A percentile compares a stretch with the other conserved stretches of the same genome.
phyloP scores from a whole-genome alignment of 345 rosid genomes.

The Linum lewisii region DNA sequence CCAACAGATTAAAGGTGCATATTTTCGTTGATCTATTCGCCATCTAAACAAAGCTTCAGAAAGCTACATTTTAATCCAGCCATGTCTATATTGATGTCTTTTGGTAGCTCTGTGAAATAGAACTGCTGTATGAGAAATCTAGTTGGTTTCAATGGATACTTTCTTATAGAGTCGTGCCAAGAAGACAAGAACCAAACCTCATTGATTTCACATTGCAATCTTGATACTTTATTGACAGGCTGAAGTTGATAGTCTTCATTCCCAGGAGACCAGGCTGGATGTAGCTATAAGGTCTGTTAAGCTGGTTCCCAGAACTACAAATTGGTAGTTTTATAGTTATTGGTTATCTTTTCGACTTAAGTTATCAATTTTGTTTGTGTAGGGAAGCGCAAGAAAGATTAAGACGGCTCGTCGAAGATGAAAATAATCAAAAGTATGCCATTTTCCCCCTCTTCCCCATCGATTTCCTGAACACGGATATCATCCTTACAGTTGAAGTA shows the following conservation, averaged over 20 bases:
- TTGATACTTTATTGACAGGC: slow-evolving; percentile 24
- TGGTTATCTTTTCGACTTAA: slow-evolving; percentile 11
- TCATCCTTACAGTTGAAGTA: too few species aligned
- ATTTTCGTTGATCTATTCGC: background rate
- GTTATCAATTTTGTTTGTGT: slow-evolving; percentile 17
- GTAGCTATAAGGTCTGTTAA: slow-evolving; percentile 49
- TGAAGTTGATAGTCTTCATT: slow-evolving; percentile 40
- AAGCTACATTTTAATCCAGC: too few species aligned
- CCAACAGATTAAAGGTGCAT: slow-evolving; percentile 40
- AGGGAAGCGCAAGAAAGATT: slow-evolving; percentile 53
- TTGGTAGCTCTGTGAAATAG: too few species aligned
- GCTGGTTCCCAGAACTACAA: background rate
- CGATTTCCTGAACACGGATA: background rate
- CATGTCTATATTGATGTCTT: too few species aligned
- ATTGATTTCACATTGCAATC: background rate
- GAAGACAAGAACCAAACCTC: background rate
- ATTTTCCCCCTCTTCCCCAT: slow-evolving; percentile 2
- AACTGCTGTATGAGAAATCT: too few species aligned
- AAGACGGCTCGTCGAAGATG: slow-evolving; percentile 43
- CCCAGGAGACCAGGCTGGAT: slow-evolving; percentile 48
- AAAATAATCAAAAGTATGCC: slow-evolving; percentile 31
- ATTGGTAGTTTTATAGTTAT: background rate
- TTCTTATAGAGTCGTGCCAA: background rate
- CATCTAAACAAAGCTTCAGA: too few species aligned
- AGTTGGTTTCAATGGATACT: background rate